A percentile compares a stretch with the other conserved stretches of the same genome.
These are phyloP conservation scores for Stenocarpella maydis DNA, from an alignment of 2,329 filamentous ascomycete genomes.

Conservation along the genomic window DNA sequence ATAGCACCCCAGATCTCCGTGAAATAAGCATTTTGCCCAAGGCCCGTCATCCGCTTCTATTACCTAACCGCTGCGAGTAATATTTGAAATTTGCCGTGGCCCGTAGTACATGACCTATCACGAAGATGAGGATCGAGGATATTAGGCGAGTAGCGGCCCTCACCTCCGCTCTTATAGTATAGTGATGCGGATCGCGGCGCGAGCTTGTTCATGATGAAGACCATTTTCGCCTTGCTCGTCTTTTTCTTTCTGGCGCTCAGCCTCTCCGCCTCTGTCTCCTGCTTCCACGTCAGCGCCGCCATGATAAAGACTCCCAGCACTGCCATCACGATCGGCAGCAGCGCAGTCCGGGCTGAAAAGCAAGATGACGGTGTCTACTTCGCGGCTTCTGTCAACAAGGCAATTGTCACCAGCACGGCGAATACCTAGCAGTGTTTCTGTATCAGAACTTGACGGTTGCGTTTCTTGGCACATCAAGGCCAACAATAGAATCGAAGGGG, in stretches of 20 bases:
- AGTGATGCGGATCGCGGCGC: too few relatives aligned
- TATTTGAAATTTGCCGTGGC: neutral
- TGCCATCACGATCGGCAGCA: neutral
- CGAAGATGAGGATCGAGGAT: too few relatives aligned
- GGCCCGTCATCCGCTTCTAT: conserved; percentile 6
- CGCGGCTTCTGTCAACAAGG: neutral
- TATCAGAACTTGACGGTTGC: too few relatives aligned
- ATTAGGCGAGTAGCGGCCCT: too few relatives aligned
- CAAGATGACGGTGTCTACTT: neutral
- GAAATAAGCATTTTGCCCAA: conserved; percentile 18
- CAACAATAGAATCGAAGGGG: neutral
- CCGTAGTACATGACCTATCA: neutral
- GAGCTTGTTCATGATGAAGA: neutral
- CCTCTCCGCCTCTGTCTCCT: neutral
- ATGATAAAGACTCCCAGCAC: neutral
- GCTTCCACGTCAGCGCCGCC: conserved; percentile 6
- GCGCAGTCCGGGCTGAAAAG: neutral
- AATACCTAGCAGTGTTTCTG: neutral
- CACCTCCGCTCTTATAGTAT: too few relatives aligned
- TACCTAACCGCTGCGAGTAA: neutral
- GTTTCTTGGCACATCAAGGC: too few relatives aligned
- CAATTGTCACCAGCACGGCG: neutral
- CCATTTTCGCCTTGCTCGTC: neutral
- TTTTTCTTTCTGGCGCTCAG: neutral
- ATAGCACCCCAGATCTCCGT: neutral